Percentiles rank a stretch among this genome's conserved stretches.
Evolutionary conservation across 1,139 yeast species (phyloP).

Genomic region (Barnettozyma hawaiiensis): DNA sequence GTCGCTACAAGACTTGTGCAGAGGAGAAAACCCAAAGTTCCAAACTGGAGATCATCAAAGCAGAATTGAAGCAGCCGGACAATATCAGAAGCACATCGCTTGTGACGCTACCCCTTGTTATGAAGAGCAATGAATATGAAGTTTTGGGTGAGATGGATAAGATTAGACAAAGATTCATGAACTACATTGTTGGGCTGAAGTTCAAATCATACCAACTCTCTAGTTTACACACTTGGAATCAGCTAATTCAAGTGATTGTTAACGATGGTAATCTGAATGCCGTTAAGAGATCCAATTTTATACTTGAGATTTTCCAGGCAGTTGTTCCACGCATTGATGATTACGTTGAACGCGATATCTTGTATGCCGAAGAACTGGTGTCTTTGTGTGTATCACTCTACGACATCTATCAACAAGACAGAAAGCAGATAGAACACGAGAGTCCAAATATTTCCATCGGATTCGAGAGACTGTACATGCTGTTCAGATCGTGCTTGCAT

Average conservation of each 20-base stretch:
- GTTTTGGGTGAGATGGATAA: conserved; percentile 16
- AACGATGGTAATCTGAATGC: conserved; percentile 47
- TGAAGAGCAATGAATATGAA: conserved; percentile 22
- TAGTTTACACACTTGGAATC: conserved; percentile 78
- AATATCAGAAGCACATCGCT: conserved; percentile 25
- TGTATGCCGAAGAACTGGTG: conserved; percentile 70
- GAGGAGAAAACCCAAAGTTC: conserved; percentile 15
- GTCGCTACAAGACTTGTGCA: conserved; percentile 16
- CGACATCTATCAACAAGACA: conserved; percentile 52
- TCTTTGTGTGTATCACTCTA: conserved; percentile 69
- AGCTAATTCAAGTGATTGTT: conserved; percentile 66
- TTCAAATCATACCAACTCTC: conserved; percentile 51
- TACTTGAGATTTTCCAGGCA: conserved; percentile 69
- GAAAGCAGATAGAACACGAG: conserved; percentile 28
- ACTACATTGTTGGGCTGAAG: conserved; percentile 39
- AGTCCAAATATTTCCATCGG: conserved; percentile 34
- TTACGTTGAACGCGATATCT: conserved; percentile 60
- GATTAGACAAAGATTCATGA: conserved; percentile 36
- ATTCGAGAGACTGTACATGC: conserved; percentile 51
- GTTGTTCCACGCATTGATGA: conserved; percentile 73
- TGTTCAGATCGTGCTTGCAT: conserved; percentile 67
- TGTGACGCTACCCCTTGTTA: conserved; percentile 14
- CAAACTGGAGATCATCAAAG: conserved; percentile 24
- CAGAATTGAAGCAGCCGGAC: conserved; percentile 28
- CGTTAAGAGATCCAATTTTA: conserved; percentile 49